Evolutionary conservation across 805 yeast genomes (phyloP).

Genomic region (Zygotorulaspora danielsina): DNA sequence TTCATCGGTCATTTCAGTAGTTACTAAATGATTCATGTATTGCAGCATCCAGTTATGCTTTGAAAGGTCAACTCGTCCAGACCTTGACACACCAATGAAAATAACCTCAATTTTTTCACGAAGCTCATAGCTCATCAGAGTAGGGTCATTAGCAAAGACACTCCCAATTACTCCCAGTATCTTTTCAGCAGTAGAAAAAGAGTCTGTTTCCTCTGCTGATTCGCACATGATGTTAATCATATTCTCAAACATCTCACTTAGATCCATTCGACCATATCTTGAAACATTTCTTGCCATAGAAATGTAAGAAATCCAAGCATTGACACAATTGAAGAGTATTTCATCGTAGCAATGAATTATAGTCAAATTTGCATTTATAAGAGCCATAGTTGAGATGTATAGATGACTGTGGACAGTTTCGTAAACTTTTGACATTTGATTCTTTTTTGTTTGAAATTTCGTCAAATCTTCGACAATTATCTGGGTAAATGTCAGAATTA

Average conservation of each 20-base stretch:
- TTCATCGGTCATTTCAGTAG: conserved; percentile 30
- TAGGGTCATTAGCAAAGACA: conserved; percentile 31
- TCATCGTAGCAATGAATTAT: conserved; percentile 4
- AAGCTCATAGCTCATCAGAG: conserved; percentile 29
- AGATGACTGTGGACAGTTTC: conserved; percentile 33
- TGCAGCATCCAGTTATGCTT: conserved; percentile 34
- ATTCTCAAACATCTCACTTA: conserved; percentile 29
- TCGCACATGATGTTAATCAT: conserved; percentile 31
- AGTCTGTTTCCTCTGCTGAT: conserved; percentile 24
- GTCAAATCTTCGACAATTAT: conserved; percentile 36
- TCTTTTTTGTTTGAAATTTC: conserved; percentile 29
- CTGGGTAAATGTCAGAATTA: conserved; percentile 29
- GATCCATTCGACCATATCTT: conserved; percentile 28
- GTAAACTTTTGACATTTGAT: conserved; percentile 28
- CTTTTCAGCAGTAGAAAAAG: conserved; percentile 27
- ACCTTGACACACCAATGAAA: conserved; percentile 31
- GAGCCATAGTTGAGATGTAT: conserved; percentile 33
- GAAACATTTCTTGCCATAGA: conserved; percentile 30
- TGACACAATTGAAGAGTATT: conserved; percentile 25
- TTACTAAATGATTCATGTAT: conserved; percentile 34
- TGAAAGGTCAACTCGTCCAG: conserved; percentile 19
- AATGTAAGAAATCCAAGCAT: conserved; percentile 33
- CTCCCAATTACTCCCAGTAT: conserved; percentile 28
- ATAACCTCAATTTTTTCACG: conserved; percentile 31
- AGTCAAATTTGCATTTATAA: conserved; percentile 28